Evolutionary conservation across 1,284 basidiomycete genomes (phyloP).

Genomic region (Limonomyces culmigenus): DNA sequence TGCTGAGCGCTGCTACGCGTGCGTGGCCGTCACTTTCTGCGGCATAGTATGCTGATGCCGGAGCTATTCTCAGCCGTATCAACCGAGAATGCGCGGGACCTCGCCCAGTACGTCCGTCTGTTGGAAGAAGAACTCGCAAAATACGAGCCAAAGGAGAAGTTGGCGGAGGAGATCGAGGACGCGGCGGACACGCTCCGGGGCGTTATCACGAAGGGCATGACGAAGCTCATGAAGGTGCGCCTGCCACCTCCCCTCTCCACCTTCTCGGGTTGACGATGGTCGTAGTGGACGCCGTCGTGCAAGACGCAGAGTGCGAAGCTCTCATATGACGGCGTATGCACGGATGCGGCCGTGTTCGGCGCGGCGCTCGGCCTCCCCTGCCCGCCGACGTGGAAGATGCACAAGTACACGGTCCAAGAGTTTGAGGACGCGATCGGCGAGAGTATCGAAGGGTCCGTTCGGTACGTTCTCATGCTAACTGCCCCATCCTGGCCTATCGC

Average conservation of each 20-base stretch:
- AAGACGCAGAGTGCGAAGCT: conserved; percentile 31
- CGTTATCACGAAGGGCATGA: conserved; percentile 31
- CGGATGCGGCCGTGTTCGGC: conserved; percentile 34
- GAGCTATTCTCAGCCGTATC: too few species aligned
- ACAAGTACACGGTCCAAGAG: conserved; percentile 28
- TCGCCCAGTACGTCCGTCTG: conserved; percentile 27
- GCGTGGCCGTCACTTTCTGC: too few species aligned
- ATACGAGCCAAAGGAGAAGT: conserved; percentile 12
- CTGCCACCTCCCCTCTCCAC: conserved; percentile 2
- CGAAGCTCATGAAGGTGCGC: conserved; percentile 33
- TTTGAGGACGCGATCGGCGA: conserved; percentile 23
- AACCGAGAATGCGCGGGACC: too few species aligned
- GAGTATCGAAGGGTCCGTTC: conserved; percentile 11
- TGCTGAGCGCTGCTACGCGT: too few species aligned
- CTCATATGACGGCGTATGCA: conserved; percentile 36
- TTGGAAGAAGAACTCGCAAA: conserved; percentile 18
- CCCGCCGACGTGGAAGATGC: conserved; percentile 33
- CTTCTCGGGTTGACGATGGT: conserved; percentile 4
- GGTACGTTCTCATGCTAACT: too few species aligned
- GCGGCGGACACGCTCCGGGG: conserved; percentile 29
- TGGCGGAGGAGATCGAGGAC: conserved; percentile 20
- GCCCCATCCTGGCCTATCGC: too few species aligned
- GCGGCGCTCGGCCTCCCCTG: conserved; percentile 24
- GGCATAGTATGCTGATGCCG: too few species aligned
- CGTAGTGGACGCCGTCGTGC: conserved; percentile 35